Evolutionary conservation across 306 rosid genomes (phyloP), one percentile per base, ranked within the genome.

Genomic region (Vigna hirtella): DNA sequence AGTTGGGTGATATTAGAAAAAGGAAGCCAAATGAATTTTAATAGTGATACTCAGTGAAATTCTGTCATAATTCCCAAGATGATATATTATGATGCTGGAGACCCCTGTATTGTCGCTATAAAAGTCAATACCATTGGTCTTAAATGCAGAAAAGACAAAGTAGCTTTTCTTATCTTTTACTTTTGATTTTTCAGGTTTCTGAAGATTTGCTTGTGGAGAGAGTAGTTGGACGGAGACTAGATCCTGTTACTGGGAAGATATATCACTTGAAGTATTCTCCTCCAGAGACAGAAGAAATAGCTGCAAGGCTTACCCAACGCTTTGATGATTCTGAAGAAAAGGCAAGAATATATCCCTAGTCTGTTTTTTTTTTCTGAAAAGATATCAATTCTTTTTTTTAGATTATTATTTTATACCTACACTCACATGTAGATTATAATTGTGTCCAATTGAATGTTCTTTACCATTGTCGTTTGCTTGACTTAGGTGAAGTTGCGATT

Each of bases 291-390:
- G 55, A 89, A 80, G 98, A 93, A 86, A 84, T 95, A 63, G 94
- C 90, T 14, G 87, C 90, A 45, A 91, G 98, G 91, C 97, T 95
- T 83, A 89, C 91, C 71, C 98, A 92, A 72, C 93, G 98, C 43
- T 91, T 95, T 79, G 98, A 95, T 83, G 96, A 95, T 79, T 91
- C 97, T 10, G 94, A 95, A 85, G 97, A 95, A 72, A 95, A 87
- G 97, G 98, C 84, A 83, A 76, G 56, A 32, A 72, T 73, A 61
- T 28, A 15, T 40, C 53, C 81, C 62, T 55, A 26, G 51, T 66
- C 50, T 55, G 16, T 65, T 70, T 36, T 49, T 45, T 30, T 36
- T 42, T 45, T 71, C 43, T 16, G 9, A 38, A 36, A 57, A 17
- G 6, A 64, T 55, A 50, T 32, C 48, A 56, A 18, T 57, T 64